Conservation (phyloP, 2,329 filamentous ascomycete genomes). For the Diatrype stigma region DNA sequence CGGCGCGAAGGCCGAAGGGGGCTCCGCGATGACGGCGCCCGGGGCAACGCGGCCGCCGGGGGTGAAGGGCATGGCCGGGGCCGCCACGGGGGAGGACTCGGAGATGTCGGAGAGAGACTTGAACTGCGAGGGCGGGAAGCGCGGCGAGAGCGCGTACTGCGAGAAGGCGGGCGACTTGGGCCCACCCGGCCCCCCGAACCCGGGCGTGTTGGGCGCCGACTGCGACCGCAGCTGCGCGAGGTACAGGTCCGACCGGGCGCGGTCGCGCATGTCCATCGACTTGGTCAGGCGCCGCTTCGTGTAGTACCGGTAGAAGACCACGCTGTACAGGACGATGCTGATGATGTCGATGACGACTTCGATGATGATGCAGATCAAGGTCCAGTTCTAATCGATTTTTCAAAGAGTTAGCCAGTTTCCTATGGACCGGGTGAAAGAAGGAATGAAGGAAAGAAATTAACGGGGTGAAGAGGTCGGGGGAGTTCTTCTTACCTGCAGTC, state of each 20-base stretch:
- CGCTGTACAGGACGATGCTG: slow-evolving; percentile 85
- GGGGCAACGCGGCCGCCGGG: slow-evolving; percentile 43
- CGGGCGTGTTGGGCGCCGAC: slow-evolving; percentile 91
- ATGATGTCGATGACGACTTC: slow-evolving; percentile 91
- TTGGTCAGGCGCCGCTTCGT: slow-evolving; percentile 92
- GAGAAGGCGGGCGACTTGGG: slow-evolving; percentile 59
- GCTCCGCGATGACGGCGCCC: slow-evolving; percentile 51
- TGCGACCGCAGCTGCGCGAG: slow-evolving; percentile 79
- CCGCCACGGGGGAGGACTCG: slow-evolving; percentile 11
- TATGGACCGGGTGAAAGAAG: background rate
- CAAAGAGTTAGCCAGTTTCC: slow-evolving; percentile 20
- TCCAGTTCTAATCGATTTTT: slow-evolving; percentile 90
- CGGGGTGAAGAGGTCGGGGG: background rate
- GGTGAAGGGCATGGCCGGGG: slow-evolving; percentile 43
- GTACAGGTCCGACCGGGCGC: slow-evolving; percentile 90
- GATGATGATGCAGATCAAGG: slow-evolving; percentile 93
- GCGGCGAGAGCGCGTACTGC: slow-evolving; percentile 54
- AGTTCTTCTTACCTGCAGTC: slow-evolving; percentile 62
- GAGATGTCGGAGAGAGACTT: slow-evolving; percentile 45
- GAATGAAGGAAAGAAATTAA: background rate
- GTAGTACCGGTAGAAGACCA: slow-evolving; percentile 97
- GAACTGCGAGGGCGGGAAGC: slow-evolving; percentile 56
- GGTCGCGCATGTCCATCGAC: slow-evolving; percentile 94
- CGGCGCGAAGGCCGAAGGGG: slow-evolving; percentile 56
- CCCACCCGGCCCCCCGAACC: slow-evolving; percentile 62